Evolutionary conservation across 1,284 basidiomycete genomes (phyloP), one percentile per base, ranked within the genome.

Genomic region (Pholiota adiposa): DNA sequence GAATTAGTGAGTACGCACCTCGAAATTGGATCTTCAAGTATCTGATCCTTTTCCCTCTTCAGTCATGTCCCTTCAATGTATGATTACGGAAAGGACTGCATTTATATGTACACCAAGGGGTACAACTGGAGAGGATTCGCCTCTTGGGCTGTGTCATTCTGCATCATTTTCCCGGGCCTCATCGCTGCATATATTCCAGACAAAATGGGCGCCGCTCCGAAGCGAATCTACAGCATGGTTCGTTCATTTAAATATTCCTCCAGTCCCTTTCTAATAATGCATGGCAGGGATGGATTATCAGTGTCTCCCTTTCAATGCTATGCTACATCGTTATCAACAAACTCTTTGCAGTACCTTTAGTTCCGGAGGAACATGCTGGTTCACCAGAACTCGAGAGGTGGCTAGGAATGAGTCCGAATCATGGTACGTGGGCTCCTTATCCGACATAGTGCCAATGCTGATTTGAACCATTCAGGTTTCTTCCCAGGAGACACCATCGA

Each of bases 51-150:
- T 7, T 36, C 1, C 8, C 46, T 2, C 31, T 41, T 51, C 44
- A 63, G 61, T n/a, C 61, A 63, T 38, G 61, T 63, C 40, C 58
- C 58, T 43, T 63, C 61, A 9, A 57, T 63, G 54, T 63, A 57
- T n/a, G 49, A 63, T 21, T 59, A 54, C 11, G 16, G 44, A 1
- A 56, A 50, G 9, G 41, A 52, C 18, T 51, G 50, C 27, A 54
- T 63, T 3, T 63, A 63, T 48, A 60, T 60, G 58, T 63, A 63
- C 31, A 52, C 36, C 12, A 33, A 46, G 33, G 61, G 61, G 12
- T 63, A 63, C 25, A 63, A 63, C 48, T 63, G 58, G 61, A 40
- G 58, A 50, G 61, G 61, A 2, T 63, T 63, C 36, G 51, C 51
- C 12, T 51, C 58, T 12, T 63, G 61, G 61, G 21, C 50, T 12